Evolutionary conservation across 495 filamentous ascomycete genomes (phyloP).

Genomic region (Neurospora africana): DNA sequence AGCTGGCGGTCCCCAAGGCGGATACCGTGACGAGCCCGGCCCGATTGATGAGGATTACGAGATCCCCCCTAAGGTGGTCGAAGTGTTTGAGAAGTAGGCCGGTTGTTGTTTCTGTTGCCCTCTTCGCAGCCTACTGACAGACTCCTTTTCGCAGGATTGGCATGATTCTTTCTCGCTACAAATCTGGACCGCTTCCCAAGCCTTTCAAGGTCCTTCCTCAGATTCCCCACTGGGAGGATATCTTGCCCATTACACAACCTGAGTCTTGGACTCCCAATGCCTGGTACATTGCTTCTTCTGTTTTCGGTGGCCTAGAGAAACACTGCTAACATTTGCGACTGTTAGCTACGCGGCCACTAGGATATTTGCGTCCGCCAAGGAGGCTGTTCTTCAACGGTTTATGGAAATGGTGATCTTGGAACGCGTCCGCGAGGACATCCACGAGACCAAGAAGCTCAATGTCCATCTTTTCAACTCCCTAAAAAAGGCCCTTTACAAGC

Average conservation of each 20-base stretch:
- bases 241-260: constrained; percentile 30
- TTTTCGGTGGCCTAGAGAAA: not conserved
- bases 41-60: constrained; percentile 67
- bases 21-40: constrained; percentile 17
- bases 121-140: constrained; percentile 7
- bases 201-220: constrained; percentile 95
- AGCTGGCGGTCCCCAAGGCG: constrained; percentile 41
- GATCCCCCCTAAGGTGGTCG: constrained; percentile 81
- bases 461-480: constrained; percentile 88
- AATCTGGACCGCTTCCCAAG: constrained; percentile 88
- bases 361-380: constrained; percentile 77
- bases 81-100: constrained; percentile 81
- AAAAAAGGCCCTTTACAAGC: constrained; percentile 91
- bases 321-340: constrained; percentile 23
- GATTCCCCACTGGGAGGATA: constrained; percentile 79
- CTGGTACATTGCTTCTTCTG: constrained; percentile 7
- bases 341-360: constrained; percentile 68
- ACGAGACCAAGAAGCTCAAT: constrained; percentile 81
- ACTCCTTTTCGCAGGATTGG: constrained; percentile 49
- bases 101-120: not conserved
- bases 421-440: constrained; percentile 69
- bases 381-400: constrained; percentile 65
- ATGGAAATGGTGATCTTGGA: constrained; percentile 74
- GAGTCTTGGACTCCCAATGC: constrained; percentile 57
- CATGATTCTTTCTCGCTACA: constrained; percentile 80